Base-by-base conservation (phyloP, 805 yeast species). In the Hemisphaericaspora nanyangensis region DNA sequence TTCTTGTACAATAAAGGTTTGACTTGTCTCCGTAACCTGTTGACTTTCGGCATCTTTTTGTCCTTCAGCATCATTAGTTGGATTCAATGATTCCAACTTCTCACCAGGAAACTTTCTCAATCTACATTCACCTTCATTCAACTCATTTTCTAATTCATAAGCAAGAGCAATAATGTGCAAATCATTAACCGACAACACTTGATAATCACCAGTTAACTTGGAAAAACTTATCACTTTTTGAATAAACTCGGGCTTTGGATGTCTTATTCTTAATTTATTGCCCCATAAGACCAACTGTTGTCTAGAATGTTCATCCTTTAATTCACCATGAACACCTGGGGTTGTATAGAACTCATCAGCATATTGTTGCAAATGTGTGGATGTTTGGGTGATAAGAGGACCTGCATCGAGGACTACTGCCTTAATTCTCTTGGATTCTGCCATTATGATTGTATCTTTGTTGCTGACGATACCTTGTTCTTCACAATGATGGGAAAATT, bases 361-460 rank as follows among this genome's bases (percentile, higher is more conserved):
- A 55, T 74, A 77, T 47, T 76, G 77, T 51, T 81, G 80, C 32
- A 93, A 68, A 16, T 81, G 76, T 3, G 89, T 73, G 10, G 85
- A 86, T 5, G 93, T 73, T 52, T 87, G 95, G 2, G 95, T 84
- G 50, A 93, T 85, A 49, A 93, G 67, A 5, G 99, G 99, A 36
- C 96, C 93, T 3, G 99, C 98, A 74, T 93, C 99, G 48, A 93
- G 72, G 25, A 87, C 85, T 40, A 95, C 68, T 1, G 80, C 68
- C 45, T 74, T 68, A 22, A 80, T 76, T 43, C 29, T 32, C 7
- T 34, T 18, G 3, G 31, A 15, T 15, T 24, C 29, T 5, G 39
- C 27, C 44, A 40, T 40, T 18, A 11, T 31, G 24, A 7, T 15
- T 13, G 19, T 4, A 3, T 10, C 29, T 27, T 16, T 30, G 19